A percentile compares a stretch with the other conserved stretches of the same genome.
These are phyloP conservation scores for Candida yuanshanica DNA, from an alignment of 805 yeast genomes.

Conservation along the genomic window DNA sequence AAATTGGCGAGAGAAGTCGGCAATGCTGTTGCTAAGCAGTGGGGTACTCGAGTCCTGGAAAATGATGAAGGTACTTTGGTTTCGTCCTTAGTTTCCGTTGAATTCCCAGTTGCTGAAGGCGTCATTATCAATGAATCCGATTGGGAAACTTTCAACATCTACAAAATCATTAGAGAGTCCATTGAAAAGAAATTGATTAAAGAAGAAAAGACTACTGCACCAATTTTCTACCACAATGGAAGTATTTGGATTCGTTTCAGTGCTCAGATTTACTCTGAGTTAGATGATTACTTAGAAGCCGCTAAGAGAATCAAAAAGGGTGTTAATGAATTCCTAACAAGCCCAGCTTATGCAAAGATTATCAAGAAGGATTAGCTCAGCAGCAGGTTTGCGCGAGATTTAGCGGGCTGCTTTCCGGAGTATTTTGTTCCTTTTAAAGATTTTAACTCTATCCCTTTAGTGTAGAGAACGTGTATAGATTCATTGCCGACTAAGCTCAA, in stretches of 20 bases:
- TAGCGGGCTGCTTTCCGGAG: too few relatives aligned
- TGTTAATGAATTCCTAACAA: slow-evolving; percentile 21
- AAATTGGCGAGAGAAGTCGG: slow-evolving; percentile 41
- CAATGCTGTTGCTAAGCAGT: slow-evolving; percentile 29
- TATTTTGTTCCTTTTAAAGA: too few relatives aligned
- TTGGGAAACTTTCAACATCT: slow-evolving; percentile 13
- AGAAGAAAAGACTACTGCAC: slow-evolving; percentile 43
- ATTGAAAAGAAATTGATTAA: slow-evolving; percentile 21
- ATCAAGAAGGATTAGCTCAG: not conserved
- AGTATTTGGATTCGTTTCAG: slow-evolving; percentile 45
- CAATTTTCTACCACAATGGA: slow-evolving; percentile 37
- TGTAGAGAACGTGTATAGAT: too few relatives aligned
- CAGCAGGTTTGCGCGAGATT: too few relatives aligned
- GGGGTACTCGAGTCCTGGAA: slow-evolving; percentile 35
- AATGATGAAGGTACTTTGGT: slow-evolving; percentile 30
- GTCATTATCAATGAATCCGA: slow-evolving; percentile 12
- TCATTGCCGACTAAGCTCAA: too few relatives aligned
- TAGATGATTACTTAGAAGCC: slow-evolving; percentile 46
- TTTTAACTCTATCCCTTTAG: too few relatives aligned
- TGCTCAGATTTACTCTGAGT: slow-evolving; percentile 55
- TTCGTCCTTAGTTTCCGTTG: slow-evolving; percentile 40
- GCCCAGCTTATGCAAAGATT: slow-evolving; percentile 2
- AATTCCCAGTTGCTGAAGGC: slow-evolving; percentile 29
- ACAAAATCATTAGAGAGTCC: slow-evolving; percentile 12
- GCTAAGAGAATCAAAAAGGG: slow-evolving; percentile 33